Conservation (phyloP, 805 yeast genomes). For the Barnettozyma siamensis region DNA sequence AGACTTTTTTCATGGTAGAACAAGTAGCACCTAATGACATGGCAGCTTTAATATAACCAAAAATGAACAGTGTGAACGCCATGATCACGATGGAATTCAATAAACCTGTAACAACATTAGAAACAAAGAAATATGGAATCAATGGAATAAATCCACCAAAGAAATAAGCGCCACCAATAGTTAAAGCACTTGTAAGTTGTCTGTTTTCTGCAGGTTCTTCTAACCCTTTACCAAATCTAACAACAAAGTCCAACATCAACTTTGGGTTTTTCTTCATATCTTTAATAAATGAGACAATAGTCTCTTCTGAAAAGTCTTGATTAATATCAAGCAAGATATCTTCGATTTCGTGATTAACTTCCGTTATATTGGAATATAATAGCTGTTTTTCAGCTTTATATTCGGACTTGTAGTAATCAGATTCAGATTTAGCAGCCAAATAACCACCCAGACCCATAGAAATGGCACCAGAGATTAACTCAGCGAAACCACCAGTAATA, state of each 20-base stretch:
- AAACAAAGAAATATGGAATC: conserved; percentile 82
- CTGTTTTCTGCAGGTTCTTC: conserved; percentile 95
- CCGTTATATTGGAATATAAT: conserved; percentile 59
- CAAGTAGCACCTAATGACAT: conserved; percentile 80
- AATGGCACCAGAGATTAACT: conserved; percentile 92
- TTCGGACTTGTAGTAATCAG: conserved; percentile 66
- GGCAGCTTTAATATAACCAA: conserved; percentile 81
- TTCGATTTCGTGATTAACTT: conserved; percentile 69
- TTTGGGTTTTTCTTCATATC: conserved; percentile 79
- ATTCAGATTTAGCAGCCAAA: conserved; percentile 88
- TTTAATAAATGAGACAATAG: conserved; percentile 64
- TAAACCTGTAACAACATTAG: conserved; percentile 72
- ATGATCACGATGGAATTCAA: conserved; percentile 70
- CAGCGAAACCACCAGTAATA: conserved; percentile 97
- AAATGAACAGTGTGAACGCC: conserved; percentile 78
- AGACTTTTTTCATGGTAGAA: conserved; percentile 49
- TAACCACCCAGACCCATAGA: conserved; percentile 98
- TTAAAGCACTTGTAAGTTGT: conserved; percentile 79
- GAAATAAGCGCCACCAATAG: conserved; percentile 86
- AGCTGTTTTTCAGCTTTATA: conserved; percentile 65
- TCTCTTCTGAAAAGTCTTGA: conserved; percentile 52
- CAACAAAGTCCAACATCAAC: conserved; percentile 77
- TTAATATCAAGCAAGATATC: conserved; percentile 73
- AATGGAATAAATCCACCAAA: conserved; percentile 91
- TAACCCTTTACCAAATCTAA: conserved; percentile 84